A percentile compares a stretch with the other conserved stretches of the same genome.
Evolutionary conservation across 192 early-diverging fungal genomes (phyloP).

Genomic region (Linnemannia zychae): DNA sequence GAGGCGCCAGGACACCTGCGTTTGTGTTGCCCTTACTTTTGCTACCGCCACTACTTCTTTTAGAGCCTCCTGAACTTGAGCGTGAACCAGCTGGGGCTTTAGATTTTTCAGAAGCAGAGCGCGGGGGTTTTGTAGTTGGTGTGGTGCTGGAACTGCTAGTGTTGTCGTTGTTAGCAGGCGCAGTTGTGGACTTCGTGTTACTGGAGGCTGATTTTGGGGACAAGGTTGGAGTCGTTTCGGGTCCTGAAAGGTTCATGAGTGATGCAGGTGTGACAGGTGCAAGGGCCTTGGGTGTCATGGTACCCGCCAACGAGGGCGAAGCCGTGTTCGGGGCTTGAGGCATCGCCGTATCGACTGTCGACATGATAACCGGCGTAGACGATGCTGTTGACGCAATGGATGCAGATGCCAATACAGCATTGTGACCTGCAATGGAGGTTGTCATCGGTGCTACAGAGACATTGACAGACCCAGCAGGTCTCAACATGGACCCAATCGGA

Average conservation of each 20-base stretch:
- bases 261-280: slow-evolving; percentile 78
- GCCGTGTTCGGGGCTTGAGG: not conserved
- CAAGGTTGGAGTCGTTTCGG: slow-evolving; percentile 32
- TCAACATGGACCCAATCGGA: not conserved
- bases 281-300: slow-evolving; percentile 23
- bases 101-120: not conserved
- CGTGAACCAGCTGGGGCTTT: not conserved
- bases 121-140: not conserved
- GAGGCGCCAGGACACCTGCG: slow-evolving; percentile 29
- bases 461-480: not conserved
- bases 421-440: not conserved
- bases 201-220: slow-evolving; percentile 26
- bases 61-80: not conserved
- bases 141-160: not conserved
- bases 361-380: not conserved
- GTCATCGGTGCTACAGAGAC: not conserved
- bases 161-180: not conserved
- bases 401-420: no score
- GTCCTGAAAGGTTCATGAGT: slow-evolving; percentile 70
- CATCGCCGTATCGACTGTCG: not conserved
- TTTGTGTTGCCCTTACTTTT: not conserved
- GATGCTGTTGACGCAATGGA: not conserved
- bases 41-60: slow-evolving; percentile 1
- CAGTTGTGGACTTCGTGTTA: not conserved
- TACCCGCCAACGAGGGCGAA: not conserved